Percentiles rank a stretch among this genome's conserved stretches.
Conservation (phyloP, 1,284 basidiomycete species). For the Meripilus lineatus region DNA sequence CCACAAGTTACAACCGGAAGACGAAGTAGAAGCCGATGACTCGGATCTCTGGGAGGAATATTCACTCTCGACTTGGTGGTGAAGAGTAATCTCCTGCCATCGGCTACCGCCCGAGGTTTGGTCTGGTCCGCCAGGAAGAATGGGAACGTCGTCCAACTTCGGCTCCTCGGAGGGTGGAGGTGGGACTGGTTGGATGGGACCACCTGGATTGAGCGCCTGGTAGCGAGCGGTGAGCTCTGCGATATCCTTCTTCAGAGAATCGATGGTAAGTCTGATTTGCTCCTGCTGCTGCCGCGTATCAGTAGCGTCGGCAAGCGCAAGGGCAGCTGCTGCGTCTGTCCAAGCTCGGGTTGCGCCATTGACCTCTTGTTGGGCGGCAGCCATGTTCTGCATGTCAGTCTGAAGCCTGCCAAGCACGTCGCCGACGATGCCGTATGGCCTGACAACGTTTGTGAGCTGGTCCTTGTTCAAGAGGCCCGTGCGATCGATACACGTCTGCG, state of each 20-base stretch:
- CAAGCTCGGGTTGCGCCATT: background rate
- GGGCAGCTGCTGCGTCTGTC: background rate
- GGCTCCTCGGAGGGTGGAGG: no score
- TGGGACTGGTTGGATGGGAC: no score
- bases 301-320: slow-evolving; percentile 2
- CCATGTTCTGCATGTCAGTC: background rate
- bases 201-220: background rate
- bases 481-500: slow-evolving; percentile 4
- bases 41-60: background rate
- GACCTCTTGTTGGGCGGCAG: background rate
- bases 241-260: background rate
- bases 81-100: slow-evolving; percentile 4
- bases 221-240: slow-evolving; percentile 1
- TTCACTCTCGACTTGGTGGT: background rate
- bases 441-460: background rate
- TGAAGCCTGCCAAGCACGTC: background rate
- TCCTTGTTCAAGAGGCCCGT: background rate
- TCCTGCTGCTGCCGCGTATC: slow-evolving; percentile 6
- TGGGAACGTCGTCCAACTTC: background rate
- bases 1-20: background rate
- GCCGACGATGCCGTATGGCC: background rate
- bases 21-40: background rate
- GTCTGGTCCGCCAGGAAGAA: background rate
- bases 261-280: background rate
- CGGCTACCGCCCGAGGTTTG: slow-evolving; percentile 2